phyloP scores from a whole-genome alignment of 208 protist genomes.

The Trypanosoma mega region DNA sequence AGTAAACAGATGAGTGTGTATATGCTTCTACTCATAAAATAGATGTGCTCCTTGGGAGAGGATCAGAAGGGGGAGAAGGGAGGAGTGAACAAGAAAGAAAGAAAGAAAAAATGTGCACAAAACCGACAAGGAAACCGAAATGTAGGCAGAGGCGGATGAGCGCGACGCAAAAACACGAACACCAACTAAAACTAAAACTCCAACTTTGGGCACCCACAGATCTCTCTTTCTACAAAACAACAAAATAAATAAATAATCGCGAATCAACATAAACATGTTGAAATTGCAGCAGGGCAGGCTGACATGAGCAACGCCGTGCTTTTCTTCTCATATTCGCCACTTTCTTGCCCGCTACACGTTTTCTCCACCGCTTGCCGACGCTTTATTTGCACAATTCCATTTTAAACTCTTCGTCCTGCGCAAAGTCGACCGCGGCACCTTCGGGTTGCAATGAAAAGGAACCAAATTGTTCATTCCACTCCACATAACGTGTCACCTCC shows the following conservation, averaged over 20 bases:
- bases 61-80: neutral
- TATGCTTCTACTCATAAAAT: slow-evolving; percentile 3
- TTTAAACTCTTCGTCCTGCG: slow-evolving; percentile 18
- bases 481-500: slow-evolving; percentile 73
- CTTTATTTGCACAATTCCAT: neutral
- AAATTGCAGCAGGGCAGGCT: no score
- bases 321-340: no score
- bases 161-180: no score
- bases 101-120: slow-evolving; percentile 15
- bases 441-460: slow-evolving; percentile 44
- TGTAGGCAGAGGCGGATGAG: no score
- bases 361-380: neutral
- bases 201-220: no score
- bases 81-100: slow-evolving; percentile 7
- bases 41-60: neutral
- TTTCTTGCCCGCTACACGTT: neutral
- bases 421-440: slow-evolving; percentile 27
- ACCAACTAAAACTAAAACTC: no score
- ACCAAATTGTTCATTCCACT: slow-evolving; percentile 85
- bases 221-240: no score
- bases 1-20: neutral
- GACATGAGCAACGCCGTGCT: no score
- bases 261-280: no score
- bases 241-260: no score
- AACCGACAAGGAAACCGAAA: no score